phyloP scores from a whole-genome alignment of 192 early-diverging fungal species.

The Backusella westeae region DNA sequence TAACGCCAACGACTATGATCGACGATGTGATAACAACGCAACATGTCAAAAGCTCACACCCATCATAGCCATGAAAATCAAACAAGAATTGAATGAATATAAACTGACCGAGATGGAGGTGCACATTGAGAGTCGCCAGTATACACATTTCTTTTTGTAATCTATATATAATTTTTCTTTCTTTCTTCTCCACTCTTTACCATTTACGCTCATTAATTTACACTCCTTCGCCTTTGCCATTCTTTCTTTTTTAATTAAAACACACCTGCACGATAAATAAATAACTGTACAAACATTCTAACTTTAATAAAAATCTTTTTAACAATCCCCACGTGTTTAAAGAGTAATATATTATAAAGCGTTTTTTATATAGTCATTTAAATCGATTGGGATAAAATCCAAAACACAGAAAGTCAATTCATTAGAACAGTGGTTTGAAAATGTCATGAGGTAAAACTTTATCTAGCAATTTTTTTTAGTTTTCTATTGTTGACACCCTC shows the following conservation, averaged over 20 bases:
- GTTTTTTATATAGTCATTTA: too few species aligned
- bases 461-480: too few species aligned
- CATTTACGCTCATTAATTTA: not conserved
- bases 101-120: constrained; percentile 91
- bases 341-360: too few species aligned
- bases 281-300: not conserved
- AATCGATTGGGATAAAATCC: too few species aligned
- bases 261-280: not conserved
- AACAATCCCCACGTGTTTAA: too few species aligned
- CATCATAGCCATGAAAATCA: constrained; percentile 80
- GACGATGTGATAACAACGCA: constrained; percentile 79
- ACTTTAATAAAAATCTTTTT: not conserved
- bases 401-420: too few species aligned
- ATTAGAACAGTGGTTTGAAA: constrained; percentile 14
- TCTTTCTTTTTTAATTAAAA: not conserved
- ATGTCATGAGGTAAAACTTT: constrained; percentile 24
- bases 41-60: constrained; percentile 85
- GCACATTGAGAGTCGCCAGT: constrained; percentile 69
- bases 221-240: not conserved
- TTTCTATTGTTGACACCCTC: too few species aligned
- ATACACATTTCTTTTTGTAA: constrained; percentile 71
- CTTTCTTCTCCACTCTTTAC: not conserved
- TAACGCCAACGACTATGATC: constrained; percentile 78
- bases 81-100: constrained; percentile 92
- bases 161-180: not conserved